Evolutionary conservation across 495 filamentous ascomycete genomes (phyloP).

Genomic region (Tuber calosporum): DNA sequence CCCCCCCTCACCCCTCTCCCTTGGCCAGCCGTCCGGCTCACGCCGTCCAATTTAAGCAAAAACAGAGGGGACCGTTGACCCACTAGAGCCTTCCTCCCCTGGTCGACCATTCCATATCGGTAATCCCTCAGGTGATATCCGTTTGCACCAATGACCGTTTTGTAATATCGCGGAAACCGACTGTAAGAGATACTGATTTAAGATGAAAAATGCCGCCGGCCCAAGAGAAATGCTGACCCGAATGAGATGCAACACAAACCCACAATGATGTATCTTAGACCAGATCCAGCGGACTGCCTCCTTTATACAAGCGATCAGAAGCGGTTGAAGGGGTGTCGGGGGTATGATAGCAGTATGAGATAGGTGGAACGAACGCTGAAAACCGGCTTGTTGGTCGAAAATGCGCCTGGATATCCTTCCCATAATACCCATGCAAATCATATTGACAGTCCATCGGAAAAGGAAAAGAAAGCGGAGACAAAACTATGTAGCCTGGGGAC

Average conservation of each 20-base stretch:
- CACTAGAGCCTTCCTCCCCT: slow-evolving; percentile 6
- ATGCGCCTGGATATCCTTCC: slow-evolving; percentile 16
- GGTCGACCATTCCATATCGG: slow-evolving; percentile 7
- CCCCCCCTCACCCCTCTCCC: neutral
- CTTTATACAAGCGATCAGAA: slow-evolving; percentile 20
- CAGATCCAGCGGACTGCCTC: slow-evolving; percentile 10
- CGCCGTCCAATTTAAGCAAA: slow-evolving; percentile 39
- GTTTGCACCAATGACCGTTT: slow-evolving; percentile 19
- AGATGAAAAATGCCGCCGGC: slow-evolving; percentile 29
- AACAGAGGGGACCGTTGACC: slow-evolving; percentile 26
- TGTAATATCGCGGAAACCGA: slow-evolving; percentile 18
- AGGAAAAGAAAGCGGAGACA: slow-evolving; percentile 1
- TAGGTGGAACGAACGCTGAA: slow-evolving; percentile 20
- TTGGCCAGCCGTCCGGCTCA: slow-evolving; percentile 36
- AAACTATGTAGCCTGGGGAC: slow-evolving; percentile 1
- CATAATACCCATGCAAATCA: slow-evolving; percentile 15
- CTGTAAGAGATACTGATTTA: slow-evolving; percentile 25
- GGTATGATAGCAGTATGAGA: slow-evolving; percentile 14
- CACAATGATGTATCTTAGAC: slow-evolving; percentile 14
- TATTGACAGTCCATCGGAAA: slow-evolving; percentile 19
- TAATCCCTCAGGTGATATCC: slow-evolving; percentile 23
- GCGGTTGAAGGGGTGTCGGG: slow-evolving; percentile 22
- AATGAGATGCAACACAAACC: slow-evolving; percentile 21
- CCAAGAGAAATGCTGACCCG: slow-evolving; percentile 11
- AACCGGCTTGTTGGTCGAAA: slow-evolving; percentile 20